Conservation (phyloP, 805 yeast genomes). For the Millerozyma miso region DNA sequence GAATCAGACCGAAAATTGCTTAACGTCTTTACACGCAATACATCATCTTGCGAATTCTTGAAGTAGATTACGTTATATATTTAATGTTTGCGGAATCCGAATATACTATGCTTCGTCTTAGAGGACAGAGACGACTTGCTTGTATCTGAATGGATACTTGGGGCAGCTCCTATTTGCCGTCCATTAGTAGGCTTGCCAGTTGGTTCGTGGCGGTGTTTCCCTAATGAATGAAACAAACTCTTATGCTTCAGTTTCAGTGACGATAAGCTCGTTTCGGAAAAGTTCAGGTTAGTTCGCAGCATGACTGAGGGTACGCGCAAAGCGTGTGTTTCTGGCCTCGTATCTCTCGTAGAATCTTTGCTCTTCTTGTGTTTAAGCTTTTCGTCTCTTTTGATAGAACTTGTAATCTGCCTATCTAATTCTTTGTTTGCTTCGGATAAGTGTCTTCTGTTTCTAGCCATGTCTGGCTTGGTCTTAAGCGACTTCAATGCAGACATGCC, state of each 20-base stretch:
- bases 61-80: neutral
- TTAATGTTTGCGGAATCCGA: slow-evolving; percentile 12
- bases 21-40: neutral
- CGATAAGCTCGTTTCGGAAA: neutral
- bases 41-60: too few species aligned
- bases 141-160: neutral
- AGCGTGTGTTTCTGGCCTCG: neutral
- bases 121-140: slow-evolving; percentile 3
- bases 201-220: neutral
- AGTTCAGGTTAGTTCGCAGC: neutral
- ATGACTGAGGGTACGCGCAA: neutral
- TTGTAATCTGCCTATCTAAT: slow-evolving; percentile 30
- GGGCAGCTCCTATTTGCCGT: neutral
- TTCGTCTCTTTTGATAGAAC: slow-evolving; percentile 29
- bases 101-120: slow-evolving; percentile 15
- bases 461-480: slow-evolving; percentile 14
- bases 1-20: neutral
- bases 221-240: neutral
- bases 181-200: neutral
- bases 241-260: neutral
- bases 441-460: neutral
- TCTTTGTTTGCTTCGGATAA: slow-evolving; percentile 17
- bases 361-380: slow-evolving; percentile 13
- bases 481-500: slow-evolving; percentile 26
- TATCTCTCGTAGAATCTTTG: slow-evolving; percentile 1